Evolutionary conservation across 768 basidiomycete genomes (phyloP).

Genomic region (Leccinellum albellum): DNA sequence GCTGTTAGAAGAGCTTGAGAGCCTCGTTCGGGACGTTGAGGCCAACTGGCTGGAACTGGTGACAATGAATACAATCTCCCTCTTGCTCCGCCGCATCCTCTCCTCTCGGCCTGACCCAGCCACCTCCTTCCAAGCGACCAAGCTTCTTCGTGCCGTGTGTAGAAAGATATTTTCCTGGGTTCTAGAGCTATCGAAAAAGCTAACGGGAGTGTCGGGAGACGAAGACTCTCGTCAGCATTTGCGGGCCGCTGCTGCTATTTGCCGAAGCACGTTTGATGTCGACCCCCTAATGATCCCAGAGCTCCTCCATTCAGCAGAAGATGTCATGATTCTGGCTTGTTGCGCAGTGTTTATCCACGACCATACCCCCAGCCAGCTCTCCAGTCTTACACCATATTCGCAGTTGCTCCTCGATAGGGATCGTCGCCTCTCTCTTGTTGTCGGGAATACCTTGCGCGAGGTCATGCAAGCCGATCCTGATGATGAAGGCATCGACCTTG

Average conservation of each 20-base stretch:
- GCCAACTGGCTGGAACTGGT: slow-evolving; percentile 40
- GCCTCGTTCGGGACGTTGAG: slow-evolving; percentile 33
- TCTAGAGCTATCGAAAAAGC: slow-evolving; percentile 26
- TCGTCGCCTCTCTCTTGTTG: slow-evolving; percentile 23
- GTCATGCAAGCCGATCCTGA: not conserved
- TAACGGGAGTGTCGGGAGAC: slow-evolving; percentile 12
- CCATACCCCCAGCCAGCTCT: slow-evolving; percentile 18
- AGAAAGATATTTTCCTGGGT: slow-evolving; percentile 36
- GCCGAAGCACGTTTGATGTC: slow-evolving; percentile 34
- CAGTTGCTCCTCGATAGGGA: slow-evolving; percentile 29
- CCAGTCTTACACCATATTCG: slow-evolving; percentile 3
- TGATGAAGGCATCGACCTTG: slow-evolving; percentile 17
- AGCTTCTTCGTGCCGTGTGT: slow-evolving; percentile 33
- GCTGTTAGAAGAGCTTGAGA: slow-evolving; percentile 35
- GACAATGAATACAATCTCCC: slow-evolving; percentile 32
- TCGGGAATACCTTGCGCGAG: slow-evolving; percentile 15
- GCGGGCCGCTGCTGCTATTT: slow-evolving; percentile 37
- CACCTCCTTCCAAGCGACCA: slow-evolving; percentile 16
- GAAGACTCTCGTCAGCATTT: slow-evolving; percentile 22
- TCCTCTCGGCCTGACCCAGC: slow-evolving; percentile 14
- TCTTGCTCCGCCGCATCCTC: slow-evolving; percentile 37
- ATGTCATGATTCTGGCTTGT: slow-evolving; percentile 23
- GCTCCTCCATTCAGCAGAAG: slow-evolving; percentile 20
- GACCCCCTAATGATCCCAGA: slow-evolving; percentile 3
- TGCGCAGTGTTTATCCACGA: slow-evolving; percentile 26